Base-by-base conservation (phyloP, 495 filamentous ascomycete species). In the Podospora bellae-mahoneyi region DNA sequence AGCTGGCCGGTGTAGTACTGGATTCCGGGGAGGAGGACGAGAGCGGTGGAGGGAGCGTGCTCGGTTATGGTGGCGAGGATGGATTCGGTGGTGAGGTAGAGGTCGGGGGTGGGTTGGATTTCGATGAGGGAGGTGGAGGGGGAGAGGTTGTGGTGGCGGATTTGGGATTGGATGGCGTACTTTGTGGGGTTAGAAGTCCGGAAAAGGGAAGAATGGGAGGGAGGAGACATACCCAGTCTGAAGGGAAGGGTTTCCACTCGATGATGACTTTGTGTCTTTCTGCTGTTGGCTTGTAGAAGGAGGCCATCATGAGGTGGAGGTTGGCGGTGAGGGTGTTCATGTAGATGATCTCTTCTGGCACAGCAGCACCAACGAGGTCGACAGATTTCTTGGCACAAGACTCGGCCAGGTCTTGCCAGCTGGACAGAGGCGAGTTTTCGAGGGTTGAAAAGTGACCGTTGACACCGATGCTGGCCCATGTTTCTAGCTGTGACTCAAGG, bases 1-100 rank as follows among this genome's bases (percentile, higher is more conserved):
- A 89, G 87, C 71, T 97, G 94, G 66, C 94, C 94, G 1, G 91
- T 94, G 76, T 96, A 97, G 81, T 91, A 98, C 74, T 98, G 94
- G 64, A 98, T 87, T 5, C 91, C 94, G 3, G 94, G 92, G 20
- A 98, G 86, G 58, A 97, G 85, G 23, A 97, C 78, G 26, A 98
- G 74, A 13, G 94, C 91, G 5, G 93, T 91, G 20, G 83, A 85
- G 16, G 85, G 79, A 15, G 91, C 91, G 73, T 98, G 89, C n/a
- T 88, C 79, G 67, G 89, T 88, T 71, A 98, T 95, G n/a, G 87
- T 79, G 32, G 85, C 82, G 32, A 93, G 81, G 44, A 98, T 91
- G 44, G 91, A 81, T 64, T 86, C 78, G 3, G 91, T 94, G 23
- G 84, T 83, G 48, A 96, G 73, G 34, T 86, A 81, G 26, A 77